phyloP scores from a whole-genome alignment of 768 basidiomycete species.

The Coprinellus micaceus region DNA sequence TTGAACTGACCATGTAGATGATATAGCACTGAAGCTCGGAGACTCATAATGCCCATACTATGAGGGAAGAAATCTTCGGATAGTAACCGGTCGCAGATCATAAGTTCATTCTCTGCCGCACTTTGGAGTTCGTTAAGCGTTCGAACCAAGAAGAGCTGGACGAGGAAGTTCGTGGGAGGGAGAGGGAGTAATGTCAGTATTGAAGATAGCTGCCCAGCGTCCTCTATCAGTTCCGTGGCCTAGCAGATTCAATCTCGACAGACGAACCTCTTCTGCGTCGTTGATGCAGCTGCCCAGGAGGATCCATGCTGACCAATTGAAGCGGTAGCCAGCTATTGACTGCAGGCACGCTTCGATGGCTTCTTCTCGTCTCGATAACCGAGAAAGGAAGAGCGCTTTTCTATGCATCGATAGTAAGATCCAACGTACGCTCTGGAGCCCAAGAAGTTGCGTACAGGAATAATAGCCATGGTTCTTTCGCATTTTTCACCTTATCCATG shows the following conservation, averaged over 20 bases:
- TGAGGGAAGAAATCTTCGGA: conserved; percentile 69
- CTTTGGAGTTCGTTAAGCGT: conserved; percentile 87
- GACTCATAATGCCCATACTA: conserved; percentile 82
- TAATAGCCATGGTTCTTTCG: conserved; percentile 75
- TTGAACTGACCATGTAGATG: conserved; percentile 77
- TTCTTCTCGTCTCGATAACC: conserved; percentile 75
- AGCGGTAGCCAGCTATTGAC: conserved; percentile 76
- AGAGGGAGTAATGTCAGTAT: conserved; percentile 47
- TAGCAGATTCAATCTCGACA: no score
- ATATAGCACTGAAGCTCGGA: conserved; percentile 83
- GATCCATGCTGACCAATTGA: conserved; percentile 95
- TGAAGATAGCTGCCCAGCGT: conserved; percentile 45
- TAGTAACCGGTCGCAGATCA: conserved; percentile 76
- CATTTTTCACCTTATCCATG: conserved; percentile 53
- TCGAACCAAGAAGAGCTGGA: conserved; percentile 79
- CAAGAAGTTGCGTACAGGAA: conserved; percentile 59
- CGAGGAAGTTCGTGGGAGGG: conserved; percentile 43
- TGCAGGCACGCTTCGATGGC: conserved; percentile 78
- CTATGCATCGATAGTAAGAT: conserved; percentile 34
- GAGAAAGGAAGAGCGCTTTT: conserved; percentile 78
- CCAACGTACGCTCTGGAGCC: conserved; percentile 3
- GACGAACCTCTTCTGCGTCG: conserved; percentile 91
- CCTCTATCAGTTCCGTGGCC: no score
- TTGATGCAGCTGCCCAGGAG: conserved; percentile 75
- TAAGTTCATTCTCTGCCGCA: conserved; percentile 81